Percentiles rank a stretch among this genome's conserved stretches.
Conservation (phyloP, 805 yeast genomes). For the Metschnikowia lachancei region DNA sequence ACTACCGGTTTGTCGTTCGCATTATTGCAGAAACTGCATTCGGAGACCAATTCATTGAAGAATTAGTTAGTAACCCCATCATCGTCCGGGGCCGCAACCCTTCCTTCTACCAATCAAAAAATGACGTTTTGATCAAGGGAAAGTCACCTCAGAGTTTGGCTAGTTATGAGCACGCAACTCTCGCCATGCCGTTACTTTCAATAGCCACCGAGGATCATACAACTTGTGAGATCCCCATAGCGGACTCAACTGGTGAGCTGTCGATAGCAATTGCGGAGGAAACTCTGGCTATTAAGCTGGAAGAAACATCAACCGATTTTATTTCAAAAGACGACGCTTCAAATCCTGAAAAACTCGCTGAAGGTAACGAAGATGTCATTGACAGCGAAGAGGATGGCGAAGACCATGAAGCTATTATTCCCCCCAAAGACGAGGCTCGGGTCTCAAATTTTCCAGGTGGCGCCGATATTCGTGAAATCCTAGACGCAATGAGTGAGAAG, state of each 20-base stretch:
- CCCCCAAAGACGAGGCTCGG: slow-evolving; percentile 2
- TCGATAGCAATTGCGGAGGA: not conserved
- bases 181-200: slow-evolving; percentile 1
- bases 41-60: slow-evolving; percentile 8
- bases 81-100: slow-evolving; percentile 63
- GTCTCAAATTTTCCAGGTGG: slow-evolving; percentile 1
- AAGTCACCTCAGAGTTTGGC: slow-evolving; percentile 13
- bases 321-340: not conserved
- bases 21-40: slow-evolving; percentile 14
- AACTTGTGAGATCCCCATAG: not conserved
- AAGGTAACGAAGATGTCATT: not conserved
- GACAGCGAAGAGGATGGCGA: not conserved
- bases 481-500: slow-evolving; percentile 8
- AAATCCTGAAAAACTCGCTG: not conserved
- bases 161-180: slow-evolving; percentile 7
- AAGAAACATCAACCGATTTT: not conserved
- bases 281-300: not conserved
- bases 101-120: slow-evolving; percentile 53
- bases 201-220: not conserved
- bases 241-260: not conserved
- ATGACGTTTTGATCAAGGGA: slow-evolving; percentile 44
- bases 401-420: not conserved
- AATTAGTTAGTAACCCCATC: slow-evolving; percentile 35
- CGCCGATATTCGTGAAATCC: slow-evolving; percentile 9
- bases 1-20: slow-evolving; percentile 29